Evolutionary conservation across 2,329 filamentous ascomycete genomes (phyloP).

Genomic region (Ascochyta viciae-villosae): DNA sequence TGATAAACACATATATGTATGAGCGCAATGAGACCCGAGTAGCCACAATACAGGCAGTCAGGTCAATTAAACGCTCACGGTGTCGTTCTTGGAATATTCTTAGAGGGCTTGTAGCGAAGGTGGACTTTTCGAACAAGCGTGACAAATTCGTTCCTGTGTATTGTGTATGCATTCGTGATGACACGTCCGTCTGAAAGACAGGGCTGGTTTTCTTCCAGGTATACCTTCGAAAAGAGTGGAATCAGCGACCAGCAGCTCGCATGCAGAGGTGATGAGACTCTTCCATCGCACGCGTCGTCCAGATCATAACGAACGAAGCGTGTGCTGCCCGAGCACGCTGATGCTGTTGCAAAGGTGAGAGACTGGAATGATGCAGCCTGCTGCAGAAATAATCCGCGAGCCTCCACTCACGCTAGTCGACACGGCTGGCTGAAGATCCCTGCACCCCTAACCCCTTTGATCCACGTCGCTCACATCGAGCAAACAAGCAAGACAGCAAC

Average conservation of each 20-base stretch:
- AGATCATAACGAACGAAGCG: conserved; percentile 1
- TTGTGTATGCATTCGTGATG: neutral
- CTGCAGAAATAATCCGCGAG: conserved; percentile 11
- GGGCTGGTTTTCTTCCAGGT: neutral
- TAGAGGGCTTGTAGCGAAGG: conserved; percentile 50
- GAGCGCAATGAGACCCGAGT: conserved; percentile 49
- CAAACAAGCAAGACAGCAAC: neutral
- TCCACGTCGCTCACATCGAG: neutral
- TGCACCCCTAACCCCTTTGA: conserved; percentile 18
- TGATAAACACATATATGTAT: conserved; percentile 30
- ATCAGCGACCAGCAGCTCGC: no score
- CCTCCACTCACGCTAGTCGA: conserved; percentile 5
- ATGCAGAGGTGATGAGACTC: neutral
- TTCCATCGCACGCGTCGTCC: neutral
- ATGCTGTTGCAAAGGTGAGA: neutral
- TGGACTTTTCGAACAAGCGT: conserved; percentile 48
- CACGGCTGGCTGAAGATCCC: neutral
- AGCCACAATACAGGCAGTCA: conserved; percentile 44
- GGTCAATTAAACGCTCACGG: conserved; percentile 49
- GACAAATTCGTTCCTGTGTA: conserved; percentile 49
- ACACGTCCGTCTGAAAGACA: neutral
- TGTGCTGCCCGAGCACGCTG: neutral
- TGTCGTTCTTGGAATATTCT: conserved; percentile 49
- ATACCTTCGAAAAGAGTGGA: no score
- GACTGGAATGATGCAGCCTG: neutral